Conservation (phyloP, 352 stramenopile genomes). For the Saprolegnia parasitica region DNA sequence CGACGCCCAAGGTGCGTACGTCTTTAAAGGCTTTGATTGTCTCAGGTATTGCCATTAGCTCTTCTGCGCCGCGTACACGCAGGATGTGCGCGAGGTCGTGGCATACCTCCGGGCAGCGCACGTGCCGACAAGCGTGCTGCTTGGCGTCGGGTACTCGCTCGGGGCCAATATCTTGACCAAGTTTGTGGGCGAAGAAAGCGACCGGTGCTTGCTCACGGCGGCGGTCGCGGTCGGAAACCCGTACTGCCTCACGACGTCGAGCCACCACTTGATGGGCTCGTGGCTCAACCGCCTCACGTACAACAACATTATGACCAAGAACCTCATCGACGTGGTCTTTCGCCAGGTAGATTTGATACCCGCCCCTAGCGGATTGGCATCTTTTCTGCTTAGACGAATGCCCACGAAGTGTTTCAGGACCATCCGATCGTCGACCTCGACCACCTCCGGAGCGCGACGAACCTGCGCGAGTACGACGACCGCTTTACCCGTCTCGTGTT, state of each 20-base stretch:
- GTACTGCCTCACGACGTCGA: constrained; percentile 53
- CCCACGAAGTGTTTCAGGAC: constrained; percentile 48
- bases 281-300: constrained; percentile 57
- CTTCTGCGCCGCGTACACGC: constrained; percentile 68
- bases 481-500: constrained; percentile 43
- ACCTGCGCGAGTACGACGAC: constrained; percentile 60
- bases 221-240: constrained; percentile 65
- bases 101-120: constrained; percentile 39
- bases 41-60: constrained; percentile 32
- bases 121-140: constrained; percentile 35
- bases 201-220: constrained; percentile 37
- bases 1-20: constrained; percentile 35
- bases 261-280: constrained; percentile 39
- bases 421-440: constrained; percentile 46
- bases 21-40: background rate
- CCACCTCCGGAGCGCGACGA: constrained; percentile 35
- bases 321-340: constrained; percentile 57
- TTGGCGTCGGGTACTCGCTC: constrained; percentile 65
- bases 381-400: constrained; percentile 41
- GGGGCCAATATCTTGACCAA: constrained; percentile 73
- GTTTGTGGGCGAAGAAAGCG: constrained; percentile 57
- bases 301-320: constrained; percentile 44
- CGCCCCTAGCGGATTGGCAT: background rate
- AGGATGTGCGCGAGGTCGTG: constrained; percentile 51
- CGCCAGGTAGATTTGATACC: constrained; percentile 17